Percentiles rank a stretch among this genome's conserved stretches.
phyloP scores from a whole-genome alignment of 495 filamentous ascomycete genomes.

The Hyaloscypha bicolor region DNA sequence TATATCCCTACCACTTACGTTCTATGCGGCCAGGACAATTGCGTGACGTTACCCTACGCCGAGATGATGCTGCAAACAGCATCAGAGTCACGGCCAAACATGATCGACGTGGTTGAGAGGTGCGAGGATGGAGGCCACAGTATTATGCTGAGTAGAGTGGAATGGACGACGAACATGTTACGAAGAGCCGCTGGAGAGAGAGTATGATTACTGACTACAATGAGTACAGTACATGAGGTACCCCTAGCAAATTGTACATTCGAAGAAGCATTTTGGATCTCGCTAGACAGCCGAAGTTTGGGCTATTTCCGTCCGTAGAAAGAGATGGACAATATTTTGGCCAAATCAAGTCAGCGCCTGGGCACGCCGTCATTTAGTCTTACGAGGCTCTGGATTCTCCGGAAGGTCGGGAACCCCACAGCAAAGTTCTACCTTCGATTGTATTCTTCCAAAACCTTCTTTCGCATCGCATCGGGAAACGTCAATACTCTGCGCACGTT shows the following conservation, averaged over 20 bases:
- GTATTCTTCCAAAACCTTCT: background rate
- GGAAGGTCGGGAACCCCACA: background rate
- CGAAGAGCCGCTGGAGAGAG: constrained; percentile 29
- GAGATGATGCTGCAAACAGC: constrained; percentile 32
- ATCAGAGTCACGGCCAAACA: constrained; percentile 21
- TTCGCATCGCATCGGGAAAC: constrained; percentile 8
- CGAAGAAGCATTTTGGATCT: background rate
- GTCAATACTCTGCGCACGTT: background rate
- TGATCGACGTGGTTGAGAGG: constrained; percentile 27
- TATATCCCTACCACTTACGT: constrained; percentile 39
- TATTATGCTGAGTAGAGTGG: constrained; percentile 28
- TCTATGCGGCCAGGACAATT: constrained; percentile 35
- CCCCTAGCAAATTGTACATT: background rate
- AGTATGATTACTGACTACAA: constrained; percentile 4
- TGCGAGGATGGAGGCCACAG: constrained; percentile 25
- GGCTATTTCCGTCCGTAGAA: background rate
- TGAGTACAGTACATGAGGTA: background rate
- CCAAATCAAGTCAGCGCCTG: background rate
- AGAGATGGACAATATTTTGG: background rate
- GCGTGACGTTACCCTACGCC: constrained; percentile 27
- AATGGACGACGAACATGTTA: constrained; percentile 31
- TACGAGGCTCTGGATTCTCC: background rate
- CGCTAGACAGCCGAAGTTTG: background rate
- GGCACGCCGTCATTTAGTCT: background rate
- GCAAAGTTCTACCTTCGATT: background rate